A percentile compares a stretch with the other conserved stretches of the same genome.
Conservation (phyloP, 805 yeast genomes). For the Priceomyces haplophilus region DNA sequence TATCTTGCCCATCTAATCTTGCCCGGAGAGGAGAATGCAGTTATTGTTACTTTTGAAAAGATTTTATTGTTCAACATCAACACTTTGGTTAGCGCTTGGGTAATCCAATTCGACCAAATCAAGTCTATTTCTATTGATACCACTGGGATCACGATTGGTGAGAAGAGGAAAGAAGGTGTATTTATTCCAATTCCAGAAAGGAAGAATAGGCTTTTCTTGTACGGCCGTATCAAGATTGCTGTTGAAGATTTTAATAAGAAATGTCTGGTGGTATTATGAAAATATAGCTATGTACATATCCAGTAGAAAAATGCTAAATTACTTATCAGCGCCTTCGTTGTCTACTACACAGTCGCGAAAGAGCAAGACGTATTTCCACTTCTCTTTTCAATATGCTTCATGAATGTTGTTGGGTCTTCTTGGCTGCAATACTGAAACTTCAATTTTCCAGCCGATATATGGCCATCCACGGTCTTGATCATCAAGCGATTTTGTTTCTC, state of each 20-base stretch:
- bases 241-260: slow-evolving; percentile 75
- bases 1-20: slow-evolving; percentile 84
- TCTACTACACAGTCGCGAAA: background rate
- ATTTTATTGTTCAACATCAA: slow-evolving; percentile 67
- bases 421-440: slow-evolving; percentile 55
- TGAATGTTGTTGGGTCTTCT: slow-evolving; percentile 47
- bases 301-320: background rate
- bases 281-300: slow-evolving; percentile 13
- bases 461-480: slow-evolving; percentile 45
- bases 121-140: slow-evolving; percentile 71
- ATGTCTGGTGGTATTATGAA: slow-evolving; percentile 47
- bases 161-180: slow-evolving; percentile 49
- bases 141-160: slow-evolving; percentile 70
- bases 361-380: slow-evolving; percentile 27
- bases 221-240: slow-evolving; percentile 72
- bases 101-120: slow-evolving; percentile 58
- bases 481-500: slow-evolving; percentile 21
- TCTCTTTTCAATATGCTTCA: slow-evolving; percentile 43
- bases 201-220: slow-evolving; percentile 60
- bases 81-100: slow-evolving; percentile 66
- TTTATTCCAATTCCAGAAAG: slow-evolving; percentile 80
- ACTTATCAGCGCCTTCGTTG: background rate
- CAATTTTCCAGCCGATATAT: slow-evolving; percentile 31
- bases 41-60: slow-evolving; percentile 68
- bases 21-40: slow-evolving; percentile 75